Conservation (phyloP, 192 early-diverging fungal genomes). For the Linnemannia hyalina region DNA sequence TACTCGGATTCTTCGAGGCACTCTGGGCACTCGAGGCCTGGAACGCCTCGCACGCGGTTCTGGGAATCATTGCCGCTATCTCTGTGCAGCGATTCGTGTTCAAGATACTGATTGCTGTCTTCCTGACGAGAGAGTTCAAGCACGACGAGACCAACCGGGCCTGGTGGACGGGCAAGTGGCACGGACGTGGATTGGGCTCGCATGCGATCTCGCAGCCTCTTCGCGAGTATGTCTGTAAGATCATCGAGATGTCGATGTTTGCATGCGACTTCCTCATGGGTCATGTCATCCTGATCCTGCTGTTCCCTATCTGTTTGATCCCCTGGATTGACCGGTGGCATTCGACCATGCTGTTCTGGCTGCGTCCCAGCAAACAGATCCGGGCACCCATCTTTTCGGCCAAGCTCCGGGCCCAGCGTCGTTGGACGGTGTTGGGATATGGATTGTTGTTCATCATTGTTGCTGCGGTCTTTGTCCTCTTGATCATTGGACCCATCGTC, state of each 20-base stretch:
- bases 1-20: conserved; percentile 70
- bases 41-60: conserved; percentile 67
- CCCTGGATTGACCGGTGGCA: conserved; percentile 79
- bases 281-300: conserved; percentile 79
- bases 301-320: conserved; percentile 76
- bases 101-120: conserved; percentile 71
- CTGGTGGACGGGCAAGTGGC: conserved; percentile 89
- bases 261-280: conserved; percentile 81
- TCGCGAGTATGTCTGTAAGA: conserved; percentile 84
- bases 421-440: conserved; percentile 71
- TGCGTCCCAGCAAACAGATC: conserved; percentile 82
- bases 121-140: conserved; percentile 83
- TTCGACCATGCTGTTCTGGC: conserved; percentile 84
- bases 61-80: conserved; percentile 75
- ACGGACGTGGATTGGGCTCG: conserved; percentile 76
- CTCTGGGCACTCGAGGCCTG: conserved; percentile 76
- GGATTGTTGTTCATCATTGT: conserved; percentile 74
- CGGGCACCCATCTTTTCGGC: conserved; percentile 77
- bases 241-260: conserved; percentile 85
- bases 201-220: conserved; percentile 72
- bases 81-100: conserved; percentile 77
- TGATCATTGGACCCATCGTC: conserved; percentile 70
- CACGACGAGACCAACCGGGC: conserved; percentile 85
- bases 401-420: conserved; percentile 70
- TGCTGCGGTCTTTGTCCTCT: conserved; percentile 68